Conservation (phyloP, 169 alveolate genomes). For the Toxoplasma gondii region DNA sequence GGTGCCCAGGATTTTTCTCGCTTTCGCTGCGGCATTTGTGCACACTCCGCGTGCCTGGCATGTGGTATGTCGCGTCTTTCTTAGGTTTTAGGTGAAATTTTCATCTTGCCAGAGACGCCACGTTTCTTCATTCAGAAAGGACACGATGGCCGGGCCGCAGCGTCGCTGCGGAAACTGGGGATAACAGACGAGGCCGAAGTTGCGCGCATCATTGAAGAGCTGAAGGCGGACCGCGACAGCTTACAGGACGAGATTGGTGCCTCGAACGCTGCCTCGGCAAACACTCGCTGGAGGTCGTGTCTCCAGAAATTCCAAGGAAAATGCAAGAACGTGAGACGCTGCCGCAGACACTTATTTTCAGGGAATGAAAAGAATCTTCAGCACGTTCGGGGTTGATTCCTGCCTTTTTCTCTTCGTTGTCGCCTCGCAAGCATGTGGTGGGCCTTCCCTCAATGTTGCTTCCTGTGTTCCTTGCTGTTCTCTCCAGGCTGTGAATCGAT, state of each 20-base stretch:
- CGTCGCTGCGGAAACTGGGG: background rate
- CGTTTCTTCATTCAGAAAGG: conserved; percentile 40
- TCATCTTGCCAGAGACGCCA: conserved; percentile 54
- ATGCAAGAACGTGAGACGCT: background rate
- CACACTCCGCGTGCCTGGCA: too few relatives aligned
- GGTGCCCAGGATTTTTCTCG: too few relatives aligned
- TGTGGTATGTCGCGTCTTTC: too few relatives aligned
- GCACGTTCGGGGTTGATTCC: background rate
- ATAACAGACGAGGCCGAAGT: background rate
- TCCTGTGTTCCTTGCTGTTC: background rate
- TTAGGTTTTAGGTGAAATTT: conserved; percentile 33
- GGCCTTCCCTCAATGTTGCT: background rate
- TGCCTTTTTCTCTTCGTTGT: background rate
- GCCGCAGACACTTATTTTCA: background rate
- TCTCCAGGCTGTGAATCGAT: background rate
- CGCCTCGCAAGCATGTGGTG: background rate
- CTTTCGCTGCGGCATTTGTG: too few relatives aligned
- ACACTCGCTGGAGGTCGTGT: background rate
- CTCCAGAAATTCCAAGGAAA: background rate
- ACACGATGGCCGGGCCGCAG: background rate
- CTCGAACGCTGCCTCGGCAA: background rate
- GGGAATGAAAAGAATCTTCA: background rate
- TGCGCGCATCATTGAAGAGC: background rate
- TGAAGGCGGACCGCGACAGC: conserved; percentile 3
- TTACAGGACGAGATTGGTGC: background rate